Conservation (phyloP, 768 basidiomycete species). For the Leccinum aurantiacum region DNA sequence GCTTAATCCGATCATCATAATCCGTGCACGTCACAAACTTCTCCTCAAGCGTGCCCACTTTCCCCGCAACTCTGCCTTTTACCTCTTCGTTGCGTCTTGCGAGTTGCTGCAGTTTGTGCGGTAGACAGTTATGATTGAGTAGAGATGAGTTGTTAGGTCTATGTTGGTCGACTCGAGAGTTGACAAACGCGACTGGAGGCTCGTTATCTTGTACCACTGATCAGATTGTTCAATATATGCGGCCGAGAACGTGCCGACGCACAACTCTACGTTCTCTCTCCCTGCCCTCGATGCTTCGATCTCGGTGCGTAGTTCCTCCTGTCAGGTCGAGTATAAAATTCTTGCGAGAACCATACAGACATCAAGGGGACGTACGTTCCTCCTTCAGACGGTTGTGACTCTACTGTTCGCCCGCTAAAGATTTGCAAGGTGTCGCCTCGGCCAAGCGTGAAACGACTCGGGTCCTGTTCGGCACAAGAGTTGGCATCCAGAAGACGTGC, state of each 20-base stretch:
- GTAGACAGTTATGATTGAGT: slow-evolving; percentile 21
- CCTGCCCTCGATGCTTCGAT: slow-evolving; percentile 88
- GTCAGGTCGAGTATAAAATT: background rate
- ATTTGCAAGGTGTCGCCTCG: slow-evolving; percentile 92
- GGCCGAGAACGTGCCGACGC: slow-evolving; percentile 19
- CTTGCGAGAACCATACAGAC: background rate
- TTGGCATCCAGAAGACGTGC: slow-evolving; percentile 90
- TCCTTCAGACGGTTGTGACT: slow-evolving; percentile 86
- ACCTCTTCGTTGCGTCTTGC: slow-evolving; percentile 17
- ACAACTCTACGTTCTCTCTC: slow-evolving; percentile 69
- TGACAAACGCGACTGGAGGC: slow-evolving; percentile 67
- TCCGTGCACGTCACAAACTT: slow-evolving; percentile 75
- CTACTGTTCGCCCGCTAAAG: slow-evolving; percentile 93
- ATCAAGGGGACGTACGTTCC: slow-evolving; percentile 62
- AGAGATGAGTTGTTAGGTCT: slow-evolving; percentile 16
- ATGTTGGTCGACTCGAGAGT: slow-evolving; percentile 63
- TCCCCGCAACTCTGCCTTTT: slow-evolving; percentile 43
- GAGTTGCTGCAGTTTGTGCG: slow-evolving; percentile 14
- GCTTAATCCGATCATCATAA: slow-evolving; percentile 55
- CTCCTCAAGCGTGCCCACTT: slow-evolving; percentile 66
- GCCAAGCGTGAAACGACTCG: slow-evolving; percentile 73
- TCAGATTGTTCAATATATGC: background rate
- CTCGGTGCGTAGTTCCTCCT: slow-evolving; percentile 97
- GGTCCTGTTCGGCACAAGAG: slow-evolving; percentile 93
- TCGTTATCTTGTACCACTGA: slow-evolving; percentile 14